Percentiles rank a stretch among this genome's conserved stretches.
Conservation (phyloP, 2,329 filamentous ascomycete species). For the Penicillium freii region DNA sequence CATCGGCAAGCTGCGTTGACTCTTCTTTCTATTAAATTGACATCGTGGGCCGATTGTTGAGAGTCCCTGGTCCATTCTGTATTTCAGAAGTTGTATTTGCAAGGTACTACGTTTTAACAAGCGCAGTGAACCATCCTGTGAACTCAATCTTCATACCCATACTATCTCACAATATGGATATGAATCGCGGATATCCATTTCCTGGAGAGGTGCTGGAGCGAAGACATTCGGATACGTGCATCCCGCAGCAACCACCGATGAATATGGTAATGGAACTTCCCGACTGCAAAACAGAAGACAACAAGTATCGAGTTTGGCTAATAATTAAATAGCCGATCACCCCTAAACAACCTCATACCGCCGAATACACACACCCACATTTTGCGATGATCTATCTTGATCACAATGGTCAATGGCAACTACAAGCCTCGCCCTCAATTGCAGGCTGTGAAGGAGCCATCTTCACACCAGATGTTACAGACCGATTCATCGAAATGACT, state of each 20-base stretch:
- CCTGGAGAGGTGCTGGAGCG: slow-evolving; percentile 17
- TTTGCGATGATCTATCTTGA: slow-evolving; percentile 41
- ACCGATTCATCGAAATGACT: slow-evolving; percentile 34
- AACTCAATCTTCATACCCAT: not conserved
- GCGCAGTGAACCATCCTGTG: not conserved
- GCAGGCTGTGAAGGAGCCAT: slow-evolving; percentile 32
- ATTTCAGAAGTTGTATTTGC: not conserved
- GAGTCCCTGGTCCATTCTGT: not conserved
- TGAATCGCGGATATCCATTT: slow-evolving; percentile 15
- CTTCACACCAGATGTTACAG: slow-evolving; percentile 38
- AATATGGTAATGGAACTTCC: slow-evolving; percentile 17
- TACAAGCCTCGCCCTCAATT: slow-evolving; percentile 36
- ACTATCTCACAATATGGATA: slow-evolving; percentile 13
- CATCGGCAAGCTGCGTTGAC: slow-evolving; percentile 8
- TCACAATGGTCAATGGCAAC: slow-evolving; percentile 32
- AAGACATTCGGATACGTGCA: slow-evolving; percentile 22
- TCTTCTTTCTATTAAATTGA: not conserved
- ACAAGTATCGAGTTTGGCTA: not conserved
- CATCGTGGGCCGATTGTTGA: not conserved
- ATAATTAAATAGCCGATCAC: slow-evolving; percentile 17
- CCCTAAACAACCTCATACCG: slow-evolving; percentile 18
- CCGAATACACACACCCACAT: slow-evolving; percentile 33
- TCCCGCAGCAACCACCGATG: slow-evolving; percentile 11
- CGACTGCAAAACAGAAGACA: not conserved
- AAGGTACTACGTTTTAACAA: not conserved